phyloP scores from a whole-genome alignment of 2,329 filamentous ascomycete genomes.

The Karstenula rhodostoma region DNA sequence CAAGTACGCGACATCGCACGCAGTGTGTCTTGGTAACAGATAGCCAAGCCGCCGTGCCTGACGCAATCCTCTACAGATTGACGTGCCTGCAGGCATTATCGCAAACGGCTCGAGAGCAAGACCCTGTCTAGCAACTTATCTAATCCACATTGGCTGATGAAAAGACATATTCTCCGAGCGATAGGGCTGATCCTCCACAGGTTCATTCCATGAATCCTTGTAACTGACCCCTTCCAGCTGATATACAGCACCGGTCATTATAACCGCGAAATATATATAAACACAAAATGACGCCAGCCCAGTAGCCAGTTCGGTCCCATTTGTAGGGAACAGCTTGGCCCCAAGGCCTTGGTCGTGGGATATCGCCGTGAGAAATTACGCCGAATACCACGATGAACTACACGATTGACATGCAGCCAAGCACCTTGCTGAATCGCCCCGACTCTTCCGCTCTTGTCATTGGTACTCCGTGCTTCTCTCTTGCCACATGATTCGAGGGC shows the following conservation, averaged over 20 bases:
- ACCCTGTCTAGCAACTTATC: neutral
- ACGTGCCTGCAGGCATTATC: neutral
- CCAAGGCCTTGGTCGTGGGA: neutral
- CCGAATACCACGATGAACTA: neutral
- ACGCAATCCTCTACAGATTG: neutral
- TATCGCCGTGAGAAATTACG: neutral
- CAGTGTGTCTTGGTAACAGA: neutral
- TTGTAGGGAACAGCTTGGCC: neutral
- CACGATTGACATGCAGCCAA: neutral
- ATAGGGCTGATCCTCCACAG: neutral
- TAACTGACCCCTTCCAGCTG: neutral
- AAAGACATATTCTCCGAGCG: neutral
- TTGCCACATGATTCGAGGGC: neutral
- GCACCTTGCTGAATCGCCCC: neutral
- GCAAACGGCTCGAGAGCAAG: neutral
- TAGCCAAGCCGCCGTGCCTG: neutral
- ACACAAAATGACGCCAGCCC: neutral
- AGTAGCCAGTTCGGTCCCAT: neutral
- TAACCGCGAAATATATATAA: neutral
- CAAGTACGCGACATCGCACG: neutral
- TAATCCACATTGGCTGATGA: neutral
- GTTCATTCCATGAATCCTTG: neutral
- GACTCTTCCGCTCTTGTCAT: neutral
- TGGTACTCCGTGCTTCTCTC: neutral
- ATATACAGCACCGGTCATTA: neutral